A percentile compares a stretch with the other conserved stretches of the same genome.
phyloP scores from a whole-genome alignment of 2,329 filamentous ascomycete species.

The Shiraia sp. region DNA sequence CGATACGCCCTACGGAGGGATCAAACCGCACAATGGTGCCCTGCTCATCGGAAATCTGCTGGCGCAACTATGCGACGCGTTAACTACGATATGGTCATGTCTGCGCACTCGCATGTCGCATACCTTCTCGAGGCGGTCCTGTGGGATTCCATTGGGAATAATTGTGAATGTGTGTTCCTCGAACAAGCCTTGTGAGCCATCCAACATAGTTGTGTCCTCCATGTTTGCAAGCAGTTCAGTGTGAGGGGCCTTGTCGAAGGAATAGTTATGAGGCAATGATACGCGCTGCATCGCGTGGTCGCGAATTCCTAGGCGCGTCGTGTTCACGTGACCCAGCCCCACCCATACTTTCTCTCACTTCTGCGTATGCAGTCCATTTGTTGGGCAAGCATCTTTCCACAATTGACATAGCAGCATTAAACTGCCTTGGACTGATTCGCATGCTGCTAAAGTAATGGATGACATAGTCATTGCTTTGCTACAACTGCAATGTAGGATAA shows the following conservation, averaged over 20 bases:
- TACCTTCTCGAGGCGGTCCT: constrained; percentile 33
- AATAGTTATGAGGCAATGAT: constrained; percentile 3
- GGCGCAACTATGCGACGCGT: constrained; percentile 47
- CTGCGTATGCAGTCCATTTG: neutral
- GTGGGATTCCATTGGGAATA: constrained; percentile 46
- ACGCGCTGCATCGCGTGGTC: constrained; percentile 5
- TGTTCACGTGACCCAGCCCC: constrained; percentile 18
- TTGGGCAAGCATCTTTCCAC: neutral
- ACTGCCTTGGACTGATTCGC: no score
- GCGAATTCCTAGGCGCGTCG: constrained; percentile 10
- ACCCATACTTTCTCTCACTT: neutral
- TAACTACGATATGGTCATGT: constrained; percentile 11
- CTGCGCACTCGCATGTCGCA: constrained; percentile 22
- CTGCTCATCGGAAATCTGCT: constrained; percentile 52
- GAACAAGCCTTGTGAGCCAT: constrained; percentile 43
- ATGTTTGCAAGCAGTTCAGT: constrained; percentile 18
- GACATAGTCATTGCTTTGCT: no score
- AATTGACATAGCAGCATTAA: no score
- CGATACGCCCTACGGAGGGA: constrained; percentile 44
- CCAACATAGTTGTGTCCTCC: constrained; percentile 39
- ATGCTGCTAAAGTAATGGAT: no score
- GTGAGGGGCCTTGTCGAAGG: constrained; percentile 3
- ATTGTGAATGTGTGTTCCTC: constrained; percentile 47
- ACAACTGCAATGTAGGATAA: no score
- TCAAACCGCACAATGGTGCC: constrained; percentile 52